phyloP scores from a whole-genome alignment of 768 basidiomycete genomes.

The Kwoniella pini region DNA sequence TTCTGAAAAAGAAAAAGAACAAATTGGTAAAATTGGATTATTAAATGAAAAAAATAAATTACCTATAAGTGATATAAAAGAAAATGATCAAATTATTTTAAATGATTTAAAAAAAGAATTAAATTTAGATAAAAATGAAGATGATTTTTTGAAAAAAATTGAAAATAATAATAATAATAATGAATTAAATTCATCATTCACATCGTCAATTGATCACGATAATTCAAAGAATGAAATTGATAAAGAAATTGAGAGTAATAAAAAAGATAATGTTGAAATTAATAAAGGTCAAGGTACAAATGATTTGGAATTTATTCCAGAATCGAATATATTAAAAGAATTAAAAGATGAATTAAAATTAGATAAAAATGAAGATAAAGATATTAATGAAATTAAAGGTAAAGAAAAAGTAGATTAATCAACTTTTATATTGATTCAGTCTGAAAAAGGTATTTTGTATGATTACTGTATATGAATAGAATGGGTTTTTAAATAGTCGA shows the following conservation, averaged over 20 bases:
- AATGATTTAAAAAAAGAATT: constrained; percentile 11
- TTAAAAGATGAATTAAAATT: neutral
- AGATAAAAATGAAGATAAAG: constrained; percentile 6
- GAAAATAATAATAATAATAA: neutral
- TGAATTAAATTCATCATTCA: no score
- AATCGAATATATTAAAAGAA: constrained; percentile 1
- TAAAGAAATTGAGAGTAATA: neutral
- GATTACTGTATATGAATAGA: no score
- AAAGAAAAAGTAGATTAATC: constrained; percentile 41
- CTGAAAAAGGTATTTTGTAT: no score
- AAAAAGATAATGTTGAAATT: no score
- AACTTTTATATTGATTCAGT: neutral
- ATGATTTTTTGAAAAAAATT: constrained; percentile 1
- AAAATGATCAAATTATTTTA: constrained; percentile 7
- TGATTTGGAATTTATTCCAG: neutral
- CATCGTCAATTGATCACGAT: no score
- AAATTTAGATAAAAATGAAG: constrained; percentile 11
- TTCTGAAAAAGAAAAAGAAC: neutral
- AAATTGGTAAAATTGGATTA: neutral
- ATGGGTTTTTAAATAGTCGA: no score
- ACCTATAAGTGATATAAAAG: constrained; percentile 7
- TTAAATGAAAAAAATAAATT: neutral
- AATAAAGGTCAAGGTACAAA: constrained; percentile 12
- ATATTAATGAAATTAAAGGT: constrained; percentile 6
- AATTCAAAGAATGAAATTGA: neutral